phyloP scores from a whole-genome alignment of 768 basidiomycete species.

The Auriscalpium orientale region DNA sequence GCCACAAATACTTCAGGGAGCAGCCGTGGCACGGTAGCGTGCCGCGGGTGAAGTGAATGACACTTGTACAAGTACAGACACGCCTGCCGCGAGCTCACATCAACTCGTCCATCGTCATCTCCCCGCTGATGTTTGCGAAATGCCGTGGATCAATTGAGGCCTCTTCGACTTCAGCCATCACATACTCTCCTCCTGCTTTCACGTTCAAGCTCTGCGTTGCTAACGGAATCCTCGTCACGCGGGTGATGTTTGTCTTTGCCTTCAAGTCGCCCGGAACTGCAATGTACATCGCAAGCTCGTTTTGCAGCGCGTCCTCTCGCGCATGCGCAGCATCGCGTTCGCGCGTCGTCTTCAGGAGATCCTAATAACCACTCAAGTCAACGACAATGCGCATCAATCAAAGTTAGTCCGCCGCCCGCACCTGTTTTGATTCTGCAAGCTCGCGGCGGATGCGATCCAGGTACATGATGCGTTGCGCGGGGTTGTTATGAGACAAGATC shows the following conservation, averaged over 20 bases:
- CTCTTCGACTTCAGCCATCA: background rate
- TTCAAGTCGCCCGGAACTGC: conserved; percentile 24
- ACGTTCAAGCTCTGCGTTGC: conserved; percentile 15
- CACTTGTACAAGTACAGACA: too few species aligned
- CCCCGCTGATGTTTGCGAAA: conserved; percentile 12
- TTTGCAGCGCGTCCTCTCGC: conserved; percentile 24
- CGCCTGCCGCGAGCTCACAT: background rate
- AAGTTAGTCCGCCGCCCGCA: conserved; percentile 26
- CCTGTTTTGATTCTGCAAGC: conserved; percentile 74
- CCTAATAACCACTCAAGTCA: conserved; percentile 10
- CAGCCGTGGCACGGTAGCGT: too few species aligned
- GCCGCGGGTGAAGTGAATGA: too few species aligned
- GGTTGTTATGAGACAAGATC: conserved; percentile 78
- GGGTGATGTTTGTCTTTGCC: conserved; percentile 26
- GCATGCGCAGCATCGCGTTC: conserved; percentile 23
- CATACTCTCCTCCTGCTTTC: background rate
- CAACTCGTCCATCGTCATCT: conserved; percentile 27
- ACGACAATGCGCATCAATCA: background rate
- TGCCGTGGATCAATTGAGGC: conserved; percentile 11
- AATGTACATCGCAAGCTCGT: conserved; percentile 28
- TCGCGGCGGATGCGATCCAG: conserved; percentile 79
- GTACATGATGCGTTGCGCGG: conserved; percentile 79
- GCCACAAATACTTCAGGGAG: too few species aligned
- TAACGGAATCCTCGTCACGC: conserved; percentile 25
- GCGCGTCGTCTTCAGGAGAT: conserved; percentile 22